phyloP scores from a whole-genome alignment of 805 yeast genomes.

The Scheffersomyces stipitis region DNA sequence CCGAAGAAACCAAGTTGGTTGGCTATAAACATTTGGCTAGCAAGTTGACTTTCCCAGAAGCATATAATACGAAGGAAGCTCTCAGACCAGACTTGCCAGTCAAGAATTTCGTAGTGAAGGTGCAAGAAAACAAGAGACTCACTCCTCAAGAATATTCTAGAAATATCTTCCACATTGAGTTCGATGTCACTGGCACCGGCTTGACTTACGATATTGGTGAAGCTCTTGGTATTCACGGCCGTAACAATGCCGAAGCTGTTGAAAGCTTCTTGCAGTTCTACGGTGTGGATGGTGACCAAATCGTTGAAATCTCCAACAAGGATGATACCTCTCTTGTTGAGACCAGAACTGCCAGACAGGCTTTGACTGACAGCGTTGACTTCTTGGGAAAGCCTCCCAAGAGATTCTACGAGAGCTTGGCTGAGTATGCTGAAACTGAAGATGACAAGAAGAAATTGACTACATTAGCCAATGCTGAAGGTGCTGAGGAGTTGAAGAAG shows the following conservation, averaged over 20 bases:
- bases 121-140: slow-evolving; percentile 86
- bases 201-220: slow-evolving; percentile 92
- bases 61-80: slow-evolving; percentile 54
- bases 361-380: slow-evolving; percentile 77
- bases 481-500: slow-evolving; percentile 80
- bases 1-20: slow-evolving; percentile 36
- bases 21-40: slow-evolving; percentile 55
- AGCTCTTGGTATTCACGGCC: slow-evolving; percentile 93
- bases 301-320: slow-evolving; percentile 70
- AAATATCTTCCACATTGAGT: slow-evolving; percentile 94
- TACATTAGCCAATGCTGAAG: slow-evolving; percentile 70
- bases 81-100: slow-evolving; percentile 91
- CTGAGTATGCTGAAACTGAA: slow-evolving; percentile 69
- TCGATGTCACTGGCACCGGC: slow-evolving; percentile 88
- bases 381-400: slow-evolving; percentile 94
- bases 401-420: slow-evolving; percentile 83
- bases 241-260: slow-evolving; percentile 68
- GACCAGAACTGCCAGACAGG: slow-evolving; percentile 79
- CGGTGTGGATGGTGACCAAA: slow-evolving; percentile 65
- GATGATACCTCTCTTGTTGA: slow-evolving; percentile 61
- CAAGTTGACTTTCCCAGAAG: slow-evolving; percentile 78
- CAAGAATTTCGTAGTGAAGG: slow-evolving; percentile 81
- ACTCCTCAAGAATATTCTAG: slow-evolving; percentile 89
- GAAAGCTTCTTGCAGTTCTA: slow-evolving; percentile 67
- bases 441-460: slow-evolving; percentile 62